These are phyloP conservation scores for Nematodospora anomalae DNA, from an alignment of 1,139 yeast genomes.

Conservation along the genomic window DNA sequence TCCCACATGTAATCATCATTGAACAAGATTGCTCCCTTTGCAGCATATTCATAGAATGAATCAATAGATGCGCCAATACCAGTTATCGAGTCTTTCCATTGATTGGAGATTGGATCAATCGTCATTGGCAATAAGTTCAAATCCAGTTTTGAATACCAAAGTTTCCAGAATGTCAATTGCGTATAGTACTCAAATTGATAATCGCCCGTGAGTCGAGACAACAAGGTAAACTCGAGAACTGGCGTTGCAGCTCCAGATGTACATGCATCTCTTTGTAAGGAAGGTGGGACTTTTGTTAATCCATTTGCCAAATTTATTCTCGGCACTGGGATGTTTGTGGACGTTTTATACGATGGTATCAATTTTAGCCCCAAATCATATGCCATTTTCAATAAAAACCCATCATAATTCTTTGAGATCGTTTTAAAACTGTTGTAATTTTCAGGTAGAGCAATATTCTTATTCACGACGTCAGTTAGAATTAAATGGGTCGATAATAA, in stretches of 20 bases:
- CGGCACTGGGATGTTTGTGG: conserved; percentile 67
- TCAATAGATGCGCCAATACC: conserved; percentile 95
- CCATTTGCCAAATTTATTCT: conserved; percentile 65
- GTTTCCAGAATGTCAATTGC: conserved; percentile 59
- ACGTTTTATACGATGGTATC: conserved; percentile 63
- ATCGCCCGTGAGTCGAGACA: conserved; percentile 75
- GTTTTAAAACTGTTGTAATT: conserved; percentile 15
- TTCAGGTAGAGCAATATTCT: conserved; percentile 17
- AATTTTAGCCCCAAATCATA: conserved; percentile 68
- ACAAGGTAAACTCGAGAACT: conserved; percentile 70
- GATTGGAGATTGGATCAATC: conserved; percentile 57
- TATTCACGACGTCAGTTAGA: conserved; percentile 51
- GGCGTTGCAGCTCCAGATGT: conserved; percentile 87
- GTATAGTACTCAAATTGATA: conserved; percentile 65
- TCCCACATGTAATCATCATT: conserved; percentile 60
- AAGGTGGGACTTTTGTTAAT: conserved; percentile 39
- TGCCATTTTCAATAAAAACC: conserved; percentile 67
- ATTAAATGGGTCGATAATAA: conserved; percentile 74
- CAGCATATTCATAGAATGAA: conserved; percentile 86
- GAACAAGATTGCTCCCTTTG: conserved; percentile 73
- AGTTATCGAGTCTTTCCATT: conserved; percentile 61
- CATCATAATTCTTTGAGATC: conserved; percentile 53
- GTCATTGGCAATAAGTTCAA: conserved; percentile 78
- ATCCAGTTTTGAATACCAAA: conserved; percentile 68
- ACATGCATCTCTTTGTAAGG: conserved; percentile 64